phyloP scores from a whole-genome alignment of 2,329 filamentous ascomycete species.

The Cytospora paraplurivora region DNA sequence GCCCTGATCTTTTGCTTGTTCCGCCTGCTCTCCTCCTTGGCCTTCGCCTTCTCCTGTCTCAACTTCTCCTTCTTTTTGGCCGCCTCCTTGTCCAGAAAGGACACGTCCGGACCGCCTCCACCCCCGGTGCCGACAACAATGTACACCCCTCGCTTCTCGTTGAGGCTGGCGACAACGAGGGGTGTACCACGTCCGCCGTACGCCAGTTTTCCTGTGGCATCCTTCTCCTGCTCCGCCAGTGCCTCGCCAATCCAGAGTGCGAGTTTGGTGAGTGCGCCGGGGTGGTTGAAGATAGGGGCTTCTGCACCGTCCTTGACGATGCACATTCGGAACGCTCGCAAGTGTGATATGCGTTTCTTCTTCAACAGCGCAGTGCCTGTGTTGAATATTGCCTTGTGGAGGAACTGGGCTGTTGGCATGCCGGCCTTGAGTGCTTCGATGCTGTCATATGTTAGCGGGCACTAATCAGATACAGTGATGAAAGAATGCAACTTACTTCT shows the following conservation, averaged over 20 bases:
- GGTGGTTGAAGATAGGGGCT: slow-evolving; percentile 87
- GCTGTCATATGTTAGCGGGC: slow-evolving; percentile 50
- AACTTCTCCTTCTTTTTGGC: slow-evolving; percentile 65
- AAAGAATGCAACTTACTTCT: slow-evolving; percentile 55
- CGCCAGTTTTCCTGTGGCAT: slow-evolving; percentile 67
- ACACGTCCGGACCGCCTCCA: slow-evolving; percentile 74
- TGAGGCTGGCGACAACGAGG: slow-evolving; percentile 85
- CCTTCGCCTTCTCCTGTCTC: slow-evolving; percentile 63
- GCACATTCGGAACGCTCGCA: slow-evolving; percentile 91
- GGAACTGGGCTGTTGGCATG: slow-evolving; percentile 80
- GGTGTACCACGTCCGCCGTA: slow-evolving; percentile 76
- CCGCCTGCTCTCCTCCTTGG: slow-evolving; percentile 58
- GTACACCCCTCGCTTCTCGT: slow-evolving; percentile 85
- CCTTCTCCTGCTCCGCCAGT: slow-evolving; percentile 83
- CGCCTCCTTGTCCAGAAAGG: slow-evolving; percentile 67
- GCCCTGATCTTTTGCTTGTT: slow-evolving; percentile 61
- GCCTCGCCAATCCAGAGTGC: slow-evolving; percentile 94
- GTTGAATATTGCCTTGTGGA: slow-evolving; percentile 89
- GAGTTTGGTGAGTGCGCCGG: slow-evolving; percentile 88
- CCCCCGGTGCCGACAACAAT: slow-evolving; percentile 91
- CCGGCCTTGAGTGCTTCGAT: slow-evolving; percentile 76
- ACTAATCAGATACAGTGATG: slow-evolving; percentile 46
- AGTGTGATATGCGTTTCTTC: slow-evolving; percentile 90
- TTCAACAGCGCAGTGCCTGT: slow-evolving; percentile 89
- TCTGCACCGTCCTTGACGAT: slow-evolving; percentile 95